Conservation (phyloP, 495 filamentous ascomycete species). For the Neurospora africana region DNA sequence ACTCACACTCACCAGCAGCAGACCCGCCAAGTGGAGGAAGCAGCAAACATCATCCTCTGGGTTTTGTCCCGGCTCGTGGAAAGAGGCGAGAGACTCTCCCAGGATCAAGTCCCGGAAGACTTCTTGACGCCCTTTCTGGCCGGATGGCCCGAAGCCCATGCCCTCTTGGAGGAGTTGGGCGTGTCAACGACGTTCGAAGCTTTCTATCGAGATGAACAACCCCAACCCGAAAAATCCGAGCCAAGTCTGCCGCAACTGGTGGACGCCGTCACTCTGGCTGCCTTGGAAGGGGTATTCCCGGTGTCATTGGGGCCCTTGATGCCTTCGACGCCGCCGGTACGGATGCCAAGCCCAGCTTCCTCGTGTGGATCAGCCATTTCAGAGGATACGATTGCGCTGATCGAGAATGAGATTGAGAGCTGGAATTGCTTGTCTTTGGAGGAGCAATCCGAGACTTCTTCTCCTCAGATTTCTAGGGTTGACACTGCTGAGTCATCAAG, state of each 20-base stretch:
- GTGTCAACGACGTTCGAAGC: neutral
- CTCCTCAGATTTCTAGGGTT: neutral
- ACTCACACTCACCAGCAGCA: neutral
- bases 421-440: neutral
- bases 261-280: neutral
- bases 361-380: neutral
- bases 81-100: neutral
- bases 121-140: constrained; percentile 1
- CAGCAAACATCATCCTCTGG: neutral
- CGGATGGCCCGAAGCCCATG: neutral
- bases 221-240: neutral
- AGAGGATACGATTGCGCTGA: neutral
- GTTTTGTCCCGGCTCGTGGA: neutral
- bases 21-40: neutral
- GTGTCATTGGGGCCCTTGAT: too few relatives aligned
- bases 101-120: neutral
- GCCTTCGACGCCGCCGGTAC: too few relatives aligned
- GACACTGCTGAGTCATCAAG: neutral
- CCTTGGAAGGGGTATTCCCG: neutral
- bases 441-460: neutral
- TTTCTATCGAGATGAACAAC: neutral
- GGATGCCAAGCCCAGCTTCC: neutral
- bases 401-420: neutral
- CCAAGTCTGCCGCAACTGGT: neutral
- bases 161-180: neutral